Percentiles rank a stretch among this genome's conserved stretches.
Conservation (phyloP, 305 asterid species). For the Coffea humblotiana region DNA sequence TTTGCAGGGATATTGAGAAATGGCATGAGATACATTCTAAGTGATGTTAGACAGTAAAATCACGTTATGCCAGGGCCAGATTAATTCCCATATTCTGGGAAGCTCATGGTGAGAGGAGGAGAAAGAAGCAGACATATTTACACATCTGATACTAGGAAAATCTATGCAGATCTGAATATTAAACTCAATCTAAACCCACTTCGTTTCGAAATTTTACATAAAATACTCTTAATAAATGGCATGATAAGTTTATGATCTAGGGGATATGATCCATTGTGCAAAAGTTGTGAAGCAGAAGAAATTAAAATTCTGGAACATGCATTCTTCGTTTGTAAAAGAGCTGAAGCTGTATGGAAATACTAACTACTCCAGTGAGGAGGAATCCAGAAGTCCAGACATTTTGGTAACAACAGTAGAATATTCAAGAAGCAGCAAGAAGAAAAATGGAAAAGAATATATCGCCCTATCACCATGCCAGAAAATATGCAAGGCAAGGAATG, state of each 20-base stretch:
- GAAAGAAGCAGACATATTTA: no score
- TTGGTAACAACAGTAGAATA: neutral
- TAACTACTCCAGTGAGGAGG: neutral
- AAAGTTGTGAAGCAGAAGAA: neutral
- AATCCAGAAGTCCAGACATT: neutral
- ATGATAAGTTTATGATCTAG: neutral
- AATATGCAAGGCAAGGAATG: neutral
- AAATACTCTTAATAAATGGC: no score
- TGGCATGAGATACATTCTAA: neutral
- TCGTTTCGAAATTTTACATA: neutral
- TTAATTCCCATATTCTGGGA: no score
- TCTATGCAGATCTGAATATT: neutral
- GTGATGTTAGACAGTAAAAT: neutral
- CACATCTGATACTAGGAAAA: neutral
- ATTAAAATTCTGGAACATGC: no score
- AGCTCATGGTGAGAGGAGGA: neutral
- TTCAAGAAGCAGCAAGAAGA: neutral
- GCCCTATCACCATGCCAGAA: neutral
- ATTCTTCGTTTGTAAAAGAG: neutral
- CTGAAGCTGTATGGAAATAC: neutral
- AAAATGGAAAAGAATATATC: neutral
- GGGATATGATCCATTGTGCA: neutral
- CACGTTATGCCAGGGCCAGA: neutral
- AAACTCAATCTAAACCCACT: neutral
- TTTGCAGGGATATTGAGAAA: no score